Conservation (phyloP, 148 eudicot genomes). For the Heliosperma pusillum region DNA sequence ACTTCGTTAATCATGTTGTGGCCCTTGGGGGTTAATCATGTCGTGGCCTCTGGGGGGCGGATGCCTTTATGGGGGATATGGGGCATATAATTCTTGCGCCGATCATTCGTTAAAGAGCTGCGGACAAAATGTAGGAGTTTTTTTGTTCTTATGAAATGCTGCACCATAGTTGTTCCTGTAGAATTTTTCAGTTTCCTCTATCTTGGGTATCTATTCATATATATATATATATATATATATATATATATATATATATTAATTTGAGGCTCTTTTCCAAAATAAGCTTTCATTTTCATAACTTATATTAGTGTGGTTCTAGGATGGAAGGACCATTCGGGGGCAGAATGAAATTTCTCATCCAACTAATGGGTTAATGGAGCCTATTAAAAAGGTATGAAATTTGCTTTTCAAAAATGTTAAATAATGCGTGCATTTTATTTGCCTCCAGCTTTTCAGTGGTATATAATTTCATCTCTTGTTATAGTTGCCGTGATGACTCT, state of each 20-base stretch:
- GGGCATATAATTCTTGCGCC: not conserved
- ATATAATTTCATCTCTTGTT: not conserved
- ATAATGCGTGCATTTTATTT: not conserved
- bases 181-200: not conserved
- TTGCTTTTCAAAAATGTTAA: too few relatives aligned
- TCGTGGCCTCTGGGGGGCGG: not conserved
- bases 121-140: not conserved
- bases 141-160: not conserved
- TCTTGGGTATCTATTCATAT: not conserved
- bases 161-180: not conserved
- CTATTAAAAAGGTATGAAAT: too few relatives aligned
- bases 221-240: too few relatives aligned
- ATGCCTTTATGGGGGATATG: not conserved
- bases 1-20: not conserved
- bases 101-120: not conserved
- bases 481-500: too few relatives aligned
- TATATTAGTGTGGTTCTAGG: slow-evolving; percentile 36
- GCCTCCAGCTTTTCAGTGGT: not conserved
- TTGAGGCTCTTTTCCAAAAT: slow-evolving; percentile 2
- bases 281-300: too few relatives aligned
- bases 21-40: not conserved
- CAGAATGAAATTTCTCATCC: too few relatives aligned
- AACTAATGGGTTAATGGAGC: too few relatives aligned
- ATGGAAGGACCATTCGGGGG: slow-evolving; percentile 86
- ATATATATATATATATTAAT: too few relatives aligned